Evolutionary conservation across 2,329 filamentous ascomycete species (phyloP), one percentile per base, ranked within the genome.

Genomic region (Pseudogymnoascus sp.): DNA sequence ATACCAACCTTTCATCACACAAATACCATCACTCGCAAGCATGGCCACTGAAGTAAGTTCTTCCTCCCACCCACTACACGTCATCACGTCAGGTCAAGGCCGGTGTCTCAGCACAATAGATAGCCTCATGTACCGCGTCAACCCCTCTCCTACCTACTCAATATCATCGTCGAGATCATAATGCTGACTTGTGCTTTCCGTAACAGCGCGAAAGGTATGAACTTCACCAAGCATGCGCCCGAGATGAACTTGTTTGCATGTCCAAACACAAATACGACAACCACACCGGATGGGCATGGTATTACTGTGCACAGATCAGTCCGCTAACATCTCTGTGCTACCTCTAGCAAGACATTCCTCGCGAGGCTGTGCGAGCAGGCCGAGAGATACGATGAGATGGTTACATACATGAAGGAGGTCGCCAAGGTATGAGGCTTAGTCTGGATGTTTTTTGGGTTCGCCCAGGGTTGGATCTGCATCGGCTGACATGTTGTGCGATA

Each of bases 341-440:
- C 62, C 39, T 59, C 76, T 78, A 96, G 92, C 89, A 97, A 97
- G 89, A 97, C 94, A 77, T 97, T 97, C 86, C 91, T 97, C 79
- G 94, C 94, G 80, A 89, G 94, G 83, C 92, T 99, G 78, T 97
- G 94, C 85, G 94, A 97, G 90, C 94, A 99, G 88, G 94, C 94
- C 78, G 94, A 97, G 86, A 93, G 93, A 77, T 99, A 99, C 82
- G 93, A 99, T 93, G 94, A 97, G 83, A 97, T 97, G 93, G 93
- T 97, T 73, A 92, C 88, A 76, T 97, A 93, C 84, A 97, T 97
- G 94, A 97, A 97, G 91, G 92, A 97, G 89, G 93, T 97, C 74
- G 93, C 93, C 80, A 95, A 96, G 83, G 87, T 89, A 86, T 62
- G 69, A 65, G 59, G 52, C 52, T 58, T 25, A 30, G 5, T 74